Evolutionary conservation across 768 basidiomycete genomes (phyloP).

Genomic region (Naganishia randhawae): DNA sequence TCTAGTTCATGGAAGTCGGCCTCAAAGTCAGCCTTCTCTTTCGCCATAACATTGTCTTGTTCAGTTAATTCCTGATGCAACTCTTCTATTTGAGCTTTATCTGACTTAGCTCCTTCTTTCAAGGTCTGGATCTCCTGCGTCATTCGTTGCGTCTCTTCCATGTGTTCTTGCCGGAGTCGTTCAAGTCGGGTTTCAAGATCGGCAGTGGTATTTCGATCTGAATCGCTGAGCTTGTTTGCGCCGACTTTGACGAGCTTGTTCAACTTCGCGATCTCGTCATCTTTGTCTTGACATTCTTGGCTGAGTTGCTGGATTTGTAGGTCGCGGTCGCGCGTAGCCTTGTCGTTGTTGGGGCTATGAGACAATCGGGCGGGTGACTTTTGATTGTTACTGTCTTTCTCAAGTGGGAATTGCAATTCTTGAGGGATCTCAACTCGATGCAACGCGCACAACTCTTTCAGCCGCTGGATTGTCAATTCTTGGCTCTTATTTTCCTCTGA

Average conservation of each 20-base stretch:
- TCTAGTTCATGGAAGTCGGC: slow-evolving; percentile 14
- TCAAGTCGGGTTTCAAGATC: background rate
- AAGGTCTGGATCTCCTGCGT: background rate
- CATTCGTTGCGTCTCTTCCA: background rate
- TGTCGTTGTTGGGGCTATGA: background rate
- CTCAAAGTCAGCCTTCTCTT: slow-evolving; percentile 4
- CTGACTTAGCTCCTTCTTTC: background rate
- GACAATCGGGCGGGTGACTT: background rate
- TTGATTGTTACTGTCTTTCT: background rate
- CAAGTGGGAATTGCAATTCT: background rate
- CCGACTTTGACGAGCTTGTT: background rate
- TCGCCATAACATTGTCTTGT: background rate
- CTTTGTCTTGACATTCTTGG: background rate
- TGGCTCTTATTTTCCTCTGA: slow-evolving; percentile 1
- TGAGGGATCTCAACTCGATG: background rate
- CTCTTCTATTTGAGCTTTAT: background rate
- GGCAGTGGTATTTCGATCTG: background rate
- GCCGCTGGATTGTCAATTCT: background rate
- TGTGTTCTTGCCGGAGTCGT: background rate
- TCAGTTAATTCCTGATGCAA: slow-evolving; percentile 2
- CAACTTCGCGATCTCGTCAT: slow-evolving; percentile 4
- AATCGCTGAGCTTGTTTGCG: background rate
- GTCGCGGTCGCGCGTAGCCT: background rate
- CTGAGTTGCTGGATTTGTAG: background rate
- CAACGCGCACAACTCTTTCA: background rate